Evolutionary conservation across 1,284 basidiomycete species (phyloP), one percentile per base, ranked within the genome.

Genomic region (Peniophora sp.): DNA sequence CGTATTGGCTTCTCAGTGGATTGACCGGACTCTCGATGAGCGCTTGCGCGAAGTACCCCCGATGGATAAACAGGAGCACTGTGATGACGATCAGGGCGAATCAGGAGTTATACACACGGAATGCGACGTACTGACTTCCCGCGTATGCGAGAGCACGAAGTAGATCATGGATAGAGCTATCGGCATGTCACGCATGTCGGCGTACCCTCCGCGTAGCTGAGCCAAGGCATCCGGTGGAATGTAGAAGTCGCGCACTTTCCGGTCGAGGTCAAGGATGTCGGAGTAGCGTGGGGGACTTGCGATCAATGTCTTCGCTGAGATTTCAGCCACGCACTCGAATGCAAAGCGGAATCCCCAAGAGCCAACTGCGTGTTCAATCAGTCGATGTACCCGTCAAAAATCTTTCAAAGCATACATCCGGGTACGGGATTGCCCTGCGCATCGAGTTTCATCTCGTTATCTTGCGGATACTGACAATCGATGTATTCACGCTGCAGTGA

Each of bases 201-300:
- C 55, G 15, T 60, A 55, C 41, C 66, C 58, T 18, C 64, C 66
- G 41, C 64, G 63, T 23, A 61, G 55, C 49, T 62, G 44, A 2
- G 68, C 68, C 15, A 69, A 63, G 36, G 62, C 62, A 22, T 74
- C 70, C 9, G 63, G 51, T n/a, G 81, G 77, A 32, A 84, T 64
- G 15, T 76, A 72, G 55, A 82, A 83, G 53, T 86, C 82, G 47
- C 81, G 76, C 12, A 88, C 76, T 64, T 79, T 84, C 20, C 75
- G 73, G 65, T 88, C 85, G 3, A 88, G 72, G 45, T 85, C 85
- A 75, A 85, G 79, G 59, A 88, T 82, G 2, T 76, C 79, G 0
- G 76, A 68, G 58, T 87, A 88, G 18, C 71, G 75, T 0, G 84
- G 84, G 3, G 79, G 66, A 52, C 82, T 76, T 0, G 83, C 75